phyloP scores from a whole-genome alignment of 2,329 filamentous ascomycete genomes.

The Aspergillus transmontanensis region DNA sequence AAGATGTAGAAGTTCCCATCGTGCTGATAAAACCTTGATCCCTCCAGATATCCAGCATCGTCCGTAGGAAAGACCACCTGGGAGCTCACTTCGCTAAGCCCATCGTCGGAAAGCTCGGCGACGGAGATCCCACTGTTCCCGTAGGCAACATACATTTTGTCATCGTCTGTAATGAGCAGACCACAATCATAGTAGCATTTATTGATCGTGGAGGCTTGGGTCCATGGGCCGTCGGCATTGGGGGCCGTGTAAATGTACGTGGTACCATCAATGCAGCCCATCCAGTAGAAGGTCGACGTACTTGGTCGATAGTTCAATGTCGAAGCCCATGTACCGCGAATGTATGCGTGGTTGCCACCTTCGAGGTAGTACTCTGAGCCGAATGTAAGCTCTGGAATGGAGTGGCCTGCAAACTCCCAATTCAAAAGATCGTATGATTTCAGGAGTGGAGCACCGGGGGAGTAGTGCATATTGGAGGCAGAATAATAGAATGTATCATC shows the following conservation, averaged over 20 bases:
- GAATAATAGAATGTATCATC: slow-evolving; percentile 57
- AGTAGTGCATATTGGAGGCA: slow-evolving; percentile 60
- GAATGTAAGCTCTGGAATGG: slow-evolving; percentile 50
- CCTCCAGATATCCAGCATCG: neutral
- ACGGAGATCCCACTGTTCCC: slow-evolving; percentile 54
- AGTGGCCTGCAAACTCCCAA: slow-evolving; percentile 52
- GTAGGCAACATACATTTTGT: slow-evolving; percentile 62
- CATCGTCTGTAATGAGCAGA: slow-evolving; percentile 57
- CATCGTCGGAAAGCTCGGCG: slow-evolving; percentile 55
- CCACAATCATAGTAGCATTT: slow-evolving; percentile 62
- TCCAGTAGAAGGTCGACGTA: slow-evolving; percentile 58
- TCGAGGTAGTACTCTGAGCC: slow-evolving; percentile 44
- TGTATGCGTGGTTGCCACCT: slow-evolving; percentile 47
- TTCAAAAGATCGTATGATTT: slow-evolving; percentile 59
- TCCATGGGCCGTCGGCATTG: slow-evolving; percentile 49
- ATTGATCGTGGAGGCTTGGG: slow-evolving; percentile 36
- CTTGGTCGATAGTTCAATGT: slow-evolving; percentile 55
- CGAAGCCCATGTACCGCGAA: slow-evolving; percentile 60
- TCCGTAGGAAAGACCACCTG: slow-evolving; percentile 47
- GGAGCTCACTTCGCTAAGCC: slow-evolving; percentile 47
- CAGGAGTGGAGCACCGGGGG: slow-evolving; percentile 59
- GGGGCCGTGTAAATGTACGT: slow-evolving; percentile 58
- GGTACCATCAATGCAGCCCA: slow-evolving; percentile 57
- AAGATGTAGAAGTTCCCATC: slow-evolving; percentile 61
- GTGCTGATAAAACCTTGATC: slow-evolving; percentile 58